A percentile compares a stretch with the other conserved stretches of the same genome.
phyloP scores from a whole-genome alignment of 1,284 basidiomycete species.

The Cystobasidiaceae sp. region DNA sequence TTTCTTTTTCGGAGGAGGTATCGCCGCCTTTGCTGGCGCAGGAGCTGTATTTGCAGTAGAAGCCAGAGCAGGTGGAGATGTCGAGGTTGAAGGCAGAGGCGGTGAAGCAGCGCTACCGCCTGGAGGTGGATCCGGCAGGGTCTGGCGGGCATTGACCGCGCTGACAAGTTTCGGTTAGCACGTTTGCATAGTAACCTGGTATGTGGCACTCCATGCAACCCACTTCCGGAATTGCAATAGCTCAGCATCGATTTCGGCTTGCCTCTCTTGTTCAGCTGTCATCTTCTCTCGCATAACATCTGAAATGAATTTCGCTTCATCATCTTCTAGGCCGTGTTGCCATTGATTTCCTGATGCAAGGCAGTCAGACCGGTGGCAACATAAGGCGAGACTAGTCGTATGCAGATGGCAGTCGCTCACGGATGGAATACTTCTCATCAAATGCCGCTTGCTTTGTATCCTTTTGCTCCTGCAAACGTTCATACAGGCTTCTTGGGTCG shows the following conservation, averaged over 20 bases:
- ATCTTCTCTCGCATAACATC: slow-evolving; percentile 13
- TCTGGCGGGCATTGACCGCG: slow-evolving; percentile 14
- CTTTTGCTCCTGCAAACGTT: slow-evolving; percentile 23
- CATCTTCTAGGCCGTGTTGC: slow-evolving; percentile 19
- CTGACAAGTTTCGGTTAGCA: background rate
- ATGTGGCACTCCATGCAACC: too few species aligned
- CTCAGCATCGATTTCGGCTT: slow-evolving; percentile 28
- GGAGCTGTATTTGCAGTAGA: background rate
- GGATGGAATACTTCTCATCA: slow-evolving; percentile 29
- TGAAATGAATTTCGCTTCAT: slow-evolving; percentile 20
- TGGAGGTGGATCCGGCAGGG: background rate
- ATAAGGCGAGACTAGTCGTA: too few species aligned
- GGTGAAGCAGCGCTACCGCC: background rate
- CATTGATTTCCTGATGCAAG: slow-evolving; percentile 25
- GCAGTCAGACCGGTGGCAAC: background rate
- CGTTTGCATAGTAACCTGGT: background rate
- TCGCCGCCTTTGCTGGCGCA: background rate
- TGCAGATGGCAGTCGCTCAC: slow-evolving; percentile 25
- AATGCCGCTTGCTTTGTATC: slow-evolving; percentile 29
- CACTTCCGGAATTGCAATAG: slow-evolving; percentile 22
- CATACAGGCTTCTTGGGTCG: slow-evolving; percentile 22
- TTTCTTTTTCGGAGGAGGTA: slow-evolving; percentile 23
- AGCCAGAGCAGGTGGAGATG: background rate
- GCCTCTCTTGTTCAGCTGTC: slow-evolving; percentile 14
- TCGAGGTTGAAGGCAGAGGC: background rate